Base-by-base conservation (phyloP, 495 filamentous ascomycete genomes). In the Neurospora terricola region DNA sequence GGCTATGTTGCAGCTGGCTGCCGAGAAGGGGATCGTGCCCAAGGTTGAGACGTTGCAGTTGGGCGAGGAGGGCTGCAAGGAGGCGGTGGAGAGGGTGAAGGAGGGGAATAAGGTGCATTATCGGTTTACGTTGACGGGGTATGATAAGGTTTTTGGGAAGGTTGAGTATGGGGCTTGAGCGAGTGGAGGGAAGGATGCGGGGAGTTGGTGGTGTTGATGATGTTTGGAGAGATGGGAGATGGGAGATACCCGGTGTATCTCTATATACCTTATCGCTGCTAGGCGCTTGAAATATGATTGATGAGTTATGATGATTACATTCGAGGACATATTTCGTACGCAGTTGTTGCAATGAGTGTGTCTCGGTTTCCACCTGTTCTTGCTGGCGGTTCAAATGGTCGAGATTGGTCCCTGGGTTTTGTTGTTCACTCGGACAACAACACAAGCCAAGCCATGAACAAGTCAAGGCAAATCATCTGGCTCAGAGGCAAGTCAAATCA, bases 41-140 rank as follows among this genome's bases (percentile, higher is more conserved):
- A 87, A 86, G 86, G 90, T 94, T 34, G 86, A 94, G 84, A 89
- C 87, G 77, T 81, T 94, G 34, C 81, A 89, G n/a, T 87, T 94
- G 69, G 85, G 86, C 8, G 90, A 90, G 80, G 85, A 88, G 75
- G 92, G 90, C 0, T 91, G 91, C 74, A 90, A 89, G 80, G 85
- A 93, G 84, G 92, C 88, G 1, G 90, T 94, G 30, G 78, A 86
- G 77, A 82, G 91, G 39, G 89, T 95, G 34, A 86, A 88, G 74
- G 88, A 88, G 74, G 54, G 54, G 4, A 91, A 90, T 70, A 86
- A 92, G 74, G 83, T 86, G 2, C 75, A 82, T 72, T 88, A 88
- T 72, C 74, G 86, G n/a, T 86, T 87, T 77, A 87, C 86, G 0
- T 72, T 88, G 80, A 81, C 82, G 3, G 84, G 80, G 12, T 87